Conservation (phyloP, 805 yeast genomes). For the Kregervanrija delftensis region DNA sequence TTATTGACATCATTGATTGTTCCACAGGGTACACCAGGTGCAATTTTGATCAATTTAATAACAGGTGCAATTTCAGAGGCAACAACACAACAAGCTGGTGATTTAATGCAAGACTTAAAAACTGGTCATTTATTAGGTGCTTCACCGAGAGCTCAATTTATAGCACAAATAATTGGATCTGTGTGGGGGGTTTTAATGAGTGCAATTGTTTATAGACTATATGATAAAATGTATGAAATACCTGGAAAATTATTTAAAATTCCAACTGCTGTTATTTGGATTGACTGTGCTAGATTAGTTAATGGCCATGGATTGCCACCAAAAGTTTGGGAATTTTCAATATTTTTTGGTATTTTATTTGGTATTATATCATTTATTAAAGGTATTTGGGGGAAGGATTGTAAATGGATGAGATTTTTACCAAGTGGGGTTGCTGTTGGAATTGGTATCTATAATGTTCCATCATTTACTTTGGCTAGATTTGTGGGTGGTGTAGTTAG, state of each 20-base stretch:
- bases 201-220: constrained; percentile 73
- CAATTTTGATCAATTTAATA: constrained; percentile 75
- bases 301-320: constrained; percentile 90
- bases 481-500: constrained; percentile 81
- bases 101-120: constrained; percentile 92
- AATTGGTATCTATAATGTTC: constrained; percentile 89
- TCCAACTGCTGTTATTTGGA: constrained; percentile 96
- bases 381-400: constrained; percentile 7
- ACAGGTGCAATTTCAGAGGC: constrained; percentile 99
- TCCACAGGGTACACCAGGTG: constrained; percentile 69
- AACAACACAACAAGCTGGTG: constrained; percentile 99
- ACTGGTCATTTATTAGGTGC: constrained; percentile 92
- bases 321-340: constrained; percentile 53
- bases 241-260: constrained; percentile 79
- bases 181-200: constrained; percentile 75
- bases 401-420: constrained; percentile 43
- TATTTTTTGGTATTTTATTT: constrained; percentile 59
- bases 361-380: constrained; percentile 61
- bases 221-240: constrained; percentile 75
- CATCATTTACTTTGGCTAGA: constrained; percentile 89
- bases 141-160: constrained; percentile 84
- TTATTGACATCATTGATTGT: constrained; percentile 76
- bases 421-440: constrained; percentile 98
- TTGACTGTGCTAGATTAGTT: constrained; percentile 89
- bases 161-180: constrained; percentile 87